A percentile compares a stretch with the other conserved stretches of the same genome.
Conservation (phyloP, 2,329 filamentous ascomycete genomes). For the Diaporthe sp. region DNA sequence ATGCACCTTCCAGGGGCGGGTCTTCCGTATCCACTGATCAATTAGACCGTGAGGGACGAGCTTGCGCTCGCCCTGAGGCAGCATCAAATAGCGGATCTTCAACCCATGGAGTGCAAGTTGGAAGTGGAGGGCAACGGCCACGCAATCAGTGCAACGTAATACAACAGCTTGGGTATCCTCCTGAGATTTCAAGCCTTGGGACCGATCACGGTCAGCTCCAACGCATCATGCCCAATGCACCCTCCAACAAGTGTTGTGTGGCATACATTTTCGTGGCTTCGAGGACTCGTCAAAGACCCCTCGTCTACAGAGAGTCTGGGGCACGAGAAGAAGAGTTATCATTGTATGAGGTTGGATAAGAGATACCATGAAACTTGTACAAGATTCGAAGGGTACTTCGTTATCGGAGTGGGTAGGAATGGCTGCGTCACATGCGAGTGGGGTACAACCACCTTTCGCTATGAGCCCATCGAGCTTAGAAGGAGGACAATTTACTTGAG, state of each 20-base stretch:
- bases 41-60: background rate
- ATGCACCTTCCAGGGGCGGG: background rate
- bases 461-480: background rate
- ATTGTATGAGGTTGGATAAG: accelerated
- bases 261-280: background rate
- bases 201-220: background rate
- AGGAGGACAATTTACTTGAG: background rate
- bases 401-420: background rate
- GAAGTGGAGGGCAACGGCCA: background rate
- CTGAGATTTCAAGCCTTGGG: background rate
- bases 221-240: background rate
- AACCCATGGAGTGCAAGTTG: background rate
- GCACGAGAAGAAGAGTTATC: background rate
- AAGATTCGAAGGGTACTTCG: background rate
- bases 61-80: background rate
- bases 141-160: background rate
- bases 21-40: background rate
- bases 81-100: background rate
- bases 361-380: background rate
- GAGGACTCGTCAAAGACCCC: background rate
- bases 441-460: background rate
- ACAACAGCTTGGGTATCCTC: background rate
- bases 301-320: background rate
- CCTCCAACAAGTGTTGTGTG: background rate
- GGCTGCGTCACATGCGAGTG: background rate